These are phyloP conservation scores for Viola pubescens DNA, from an alignment of 441 rosid genomes.

Conservation along the genomic window DNA sequence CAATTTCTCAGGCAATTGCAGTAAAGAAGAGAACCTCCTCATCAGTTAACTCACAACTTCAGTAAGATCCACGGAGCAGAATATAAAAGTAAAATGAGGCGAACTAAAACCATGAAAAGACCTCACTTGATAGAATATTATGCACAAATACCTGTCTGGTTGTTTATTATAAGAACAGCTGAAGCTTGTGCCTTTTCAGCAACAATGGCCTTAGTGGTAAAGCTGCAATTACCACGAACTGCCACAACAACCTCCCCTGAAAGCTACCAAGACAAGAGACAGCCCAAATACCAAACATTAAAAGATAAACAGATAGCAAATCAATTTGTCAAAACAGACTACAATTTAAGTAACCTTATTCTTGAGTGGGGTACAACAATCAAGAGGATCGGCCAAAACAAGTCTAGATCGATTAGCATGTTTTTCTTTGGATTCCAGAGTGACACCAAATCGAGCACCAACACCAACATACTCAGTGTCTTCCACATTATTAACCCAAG, in stretches of 20 bases:
- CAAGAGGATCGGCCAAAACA: slow-evolving; percentile 80
- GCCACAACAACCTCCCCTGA: slow-evolving; percentile 71
- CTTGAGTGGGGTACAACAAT: slow-evolving; percentile 60
- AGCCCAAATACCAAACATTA: slow-evolving; percentile 13
- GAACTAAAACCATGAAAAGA: too few relatives aligned
- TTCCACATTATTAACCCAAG: slow-evolving; percentile 75
- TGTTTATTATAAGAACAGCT: slow-evolving; percentile 80
- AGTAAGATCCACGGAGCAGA: too few relatives aligned
- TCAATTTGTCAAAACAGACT: not conserved
- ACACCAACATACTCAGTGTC: slow-evolving; percentile 86
- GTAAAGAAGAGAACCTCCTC: too few relatives aligned
- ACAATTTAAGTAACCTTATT: slow-evolving; percentile 44
- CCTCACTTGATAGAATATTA: not conserved
- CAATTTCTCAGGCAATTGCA: too few relatives aligned
- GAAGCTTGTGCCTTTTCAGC: slow-evolving; percentile 91
- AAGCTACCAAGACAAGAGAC: slow-evolving; percentile 44
- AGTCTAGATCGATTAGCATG: slow-evolving; percentile 63
- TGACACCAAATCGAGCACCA: slow-evolving; percentile 89
- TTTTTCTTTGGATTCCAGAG: slow-evolving; percentile 86
- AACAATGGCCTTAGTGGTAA: slow-evolving; percentile 75
- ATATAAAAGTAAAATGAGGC: not conserved
- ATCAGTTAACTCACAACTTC: too few relatives aligned
- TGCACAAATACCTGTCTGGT: slow-evolving; percentile 50
- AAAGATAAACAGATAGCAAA: not conserved
- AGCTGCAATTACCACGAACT: slow-evolving; percentile 81